Evolutionary conservation across 73 alveolate species (phyloP), one percentile per base, ranked within the genome.

Genomic region (Breviolum minutum): DNA sequence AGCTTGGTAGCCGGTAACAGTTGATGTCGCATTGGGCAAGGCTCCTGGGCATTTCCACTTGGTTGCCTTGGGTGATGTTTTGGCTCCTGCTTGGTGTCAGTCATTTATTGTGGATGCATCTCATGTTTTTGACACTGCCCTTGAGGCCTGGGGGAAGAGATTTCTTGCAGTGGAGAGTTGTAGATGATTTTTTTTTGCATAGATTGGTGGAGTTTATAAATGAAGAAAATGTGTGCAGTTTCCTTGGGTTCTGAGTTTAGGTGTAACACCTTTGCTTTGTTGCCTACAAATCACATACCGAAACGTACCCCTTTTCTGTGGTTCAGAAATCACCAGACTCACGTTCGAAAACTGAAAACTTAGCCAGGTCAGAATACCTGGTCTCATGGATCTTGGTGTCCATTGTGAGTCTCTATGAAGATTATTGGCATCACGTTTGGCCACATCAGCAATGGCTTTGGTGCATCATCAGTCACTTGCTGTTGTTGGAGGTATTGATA

Each of bases 401-500:
- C 89, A 81, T 81, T 30, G 69, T 48, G 66, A 69, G 89, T 32
- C 89, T 81, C 89, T 81, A 81, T 17, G 66, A 48, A 9, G 89
- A 81, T 69, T 81, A 40, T 30, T 48, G 30, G 69, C 70, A 17
- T 13, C 40, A 81, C 2, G 89, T 81, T 16, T 81, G 60, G 30
- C 89, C 70, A 27, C 66, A 7, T 0, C 89, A 81, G 24, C 10
- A 32, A 14, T 48, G 66, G 66, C 32, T 30, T 8, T 32, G 32
- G 66, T 17, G 27, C 13, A 7, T 30, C 20, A 12, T 19, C 11
- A 4, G 89, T 30, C 89, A 81, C 69, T 11, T 48, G 70, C 89
- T 81, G 5, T 30, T 81, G 89, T 32, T 48, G 89, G 89, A 81
- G 69, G 89, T 81, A n/a, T 11, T 81, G 89, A 32, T 11, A 69